Evolutionary conservation across 129 eudicot genomes (phyloP), one percentile per base, ranked within the genome.

Genomic region (Pittosporum tobira): DNA sequence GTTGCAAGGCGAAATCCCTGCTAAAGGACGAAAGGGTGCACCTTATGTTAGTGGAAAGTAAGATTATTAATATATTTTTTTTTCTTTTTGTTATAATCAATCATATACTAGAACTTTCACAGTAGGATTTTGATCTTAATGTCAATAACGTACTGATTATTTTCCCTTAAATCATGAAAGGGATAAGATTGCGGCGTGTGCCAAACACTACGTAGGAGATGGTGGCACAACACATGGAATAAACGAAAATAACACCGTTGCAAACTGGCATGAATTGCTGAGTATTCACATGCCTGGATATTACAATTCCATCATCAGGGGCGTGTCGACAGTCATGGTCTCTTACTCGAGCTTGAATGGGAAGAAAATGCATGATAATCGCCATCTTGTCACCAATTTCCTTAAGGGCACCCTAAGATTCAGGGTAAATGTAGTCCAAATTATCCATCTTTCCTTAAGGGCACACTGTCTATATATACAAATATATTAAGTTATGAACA

Each of bases 261-360:
- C 20, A 3, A 26, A 26, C 16, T 52, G 58, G 58, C 15, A 52
- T 11, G 34, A 6, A 26, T 52, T 52, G 58, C 31, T 24, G 34
- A 52, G n/a, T 2, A 52, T 52, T 25, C 58, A 52, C 58, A 23
- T 52, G 58, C 58, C 58, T 6, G 58, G 34, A 7, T 52, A 52
- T 16, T 13, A 7, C 31, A 13, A 52, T 18, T 5, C 58, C 16
- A 52, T 52, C 36, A 52, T 2, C 14, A 52, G 26, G 18, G 58
- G 58, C 14, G 58, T 52, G n/a, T 7, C 34, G 2, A 52, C 58
- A 2, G 58, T 52, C 1, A 27, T 52, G 58, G 36, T 52, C 9
- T 52, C 58, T 8, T 52, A 52, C 18, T 52, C 31, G 36, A 52
- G 58, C 58, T 52, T 34, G 58, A 52, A 52, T 26, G 58, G 58